Evolutionary conservation across 176 grass and related monocot genomes (phyloP).

Genomic region (Secale cereale): DNA sequence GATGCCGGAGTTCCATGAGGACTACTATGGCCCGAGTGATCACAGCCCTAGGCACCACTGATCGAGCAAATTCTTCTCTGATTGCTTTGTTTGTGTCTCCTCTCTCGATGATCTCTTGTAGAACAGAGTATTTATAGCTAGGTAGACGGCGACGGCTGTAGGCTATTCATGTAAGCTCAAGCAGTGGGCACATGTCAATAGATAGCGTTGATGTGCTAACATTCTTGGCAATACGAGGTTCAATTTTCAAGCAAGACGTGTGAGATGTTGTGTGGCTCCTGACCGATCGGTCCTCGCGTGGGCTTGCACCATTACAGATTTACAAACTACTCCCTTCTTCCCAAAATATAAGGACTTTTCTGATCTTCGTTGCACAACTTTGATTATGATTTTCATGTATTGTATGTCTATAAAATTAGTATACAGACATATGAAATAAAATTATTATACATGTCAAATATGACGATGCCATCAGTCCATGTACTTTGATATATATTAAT

Average conservation of each 20-base stretch:
- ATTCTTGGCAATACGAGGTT: neutral
- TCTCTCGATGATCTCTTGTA: neutral
- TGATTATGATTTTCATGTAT: too few relatives aligned
- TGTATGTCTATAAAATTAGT: too few relatives aligned
- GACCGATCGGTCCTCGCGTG: neutral
- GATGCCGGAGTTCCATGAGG: conserved; percentile 61
- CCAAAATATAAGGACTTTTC: too few relatives aligned
- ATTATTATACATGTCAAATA: too few relatives aligned
- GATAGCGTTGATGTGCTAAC: neutral
- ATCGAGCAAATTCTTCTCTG: neutral
- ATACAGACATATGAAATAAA: too few relatives aligned
- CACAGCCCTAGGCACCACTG: conserved; percentile 69
- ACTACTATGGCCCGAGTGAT: conserved; percentile 71
- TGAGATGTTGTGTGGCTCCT: neutral
- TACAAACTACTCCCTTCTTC: neutral
- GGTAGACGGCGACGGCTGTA: neutral
- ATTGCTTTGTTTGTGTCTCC: neutral
- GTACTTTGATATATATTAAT: too few relatives aligned
- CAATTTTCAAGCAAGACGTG: neutral
- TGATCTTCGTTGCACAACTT: too few relatives aligned
- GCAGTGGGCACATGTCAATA: neutral
- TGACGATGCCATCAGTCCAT: too few relatives aligned
- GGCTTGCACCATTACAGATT: neutral
- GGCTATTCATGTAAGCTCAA: neutral
- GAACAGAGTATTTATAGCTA: conserved; percentile 20